phyloP scores from a whole-genome alignment of 192 early-diverging fungal genomes.

The Linnemannia elongata region DNA sequence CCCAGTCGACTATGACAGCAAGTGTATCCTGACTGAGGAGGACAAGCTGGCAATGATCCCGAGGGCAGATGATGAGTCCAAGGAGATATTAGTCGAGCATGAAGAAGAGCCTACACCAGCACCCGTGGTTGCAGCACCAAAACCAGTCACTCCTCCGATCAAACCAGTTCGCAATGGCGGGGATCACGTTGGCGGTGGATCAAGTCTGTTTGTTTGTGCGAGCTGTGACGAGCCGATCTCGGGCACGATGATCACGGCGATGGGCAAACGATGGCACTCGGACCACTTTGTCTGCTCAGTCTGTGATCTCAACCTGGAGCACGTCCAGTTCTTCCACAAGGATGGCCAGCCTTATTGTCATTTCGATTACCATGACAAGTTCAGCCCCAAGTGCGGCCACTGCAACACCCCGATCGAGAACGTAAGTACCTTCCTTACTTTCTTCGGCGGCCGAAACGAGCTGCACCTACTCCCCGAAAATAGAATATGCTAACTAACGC shows the following conservation, averaged over 20 bases:
- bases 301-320: slow-evolving; percentile 61
- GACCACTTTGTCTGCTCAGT: slow-evolving; percentile 64
- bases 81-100: slow-evolving; percentile 17
- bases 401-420: slow-evolving; percentile 71
- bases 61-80: slow-evolving; percentile 19
- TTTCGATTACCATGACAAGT: slow-evolving; percentile 66
- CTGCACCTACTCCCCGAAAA: background rate
- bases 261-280: slow-evolving; percentile 70
- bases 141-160: background rate
- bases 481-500: background rate
- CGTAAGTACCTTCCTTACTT: slow-evolving; percentile 41
- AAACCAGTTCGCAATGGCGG: background rate
- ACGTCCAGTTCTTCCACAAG: slow-evolving; percentile 67
- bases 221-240: slow-evolving; percentile 62
- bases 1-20: slow-evolving; percentile 30
- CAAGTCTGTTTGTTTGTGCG: slow-evolving; percentile 44
- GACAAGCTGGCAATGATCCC: slow-evolving; percentile 14
- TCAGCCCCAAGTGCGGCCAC: slow-evolving; percentile 68
- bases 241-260: slow-evolving; percentile 62
- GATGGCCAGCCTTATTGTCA: slow-evolving; percentile 69
- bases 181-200: background rate
- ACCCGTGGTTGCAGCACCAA: background rate
- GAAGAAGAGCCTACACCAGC: background rate
- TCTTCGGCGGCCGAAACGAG: background rate
- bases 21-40: slow-evolving; percentile 40